Base-by-base conservation (phyloP, 345 rosid species). In the Gossypium turneri region DNA sequence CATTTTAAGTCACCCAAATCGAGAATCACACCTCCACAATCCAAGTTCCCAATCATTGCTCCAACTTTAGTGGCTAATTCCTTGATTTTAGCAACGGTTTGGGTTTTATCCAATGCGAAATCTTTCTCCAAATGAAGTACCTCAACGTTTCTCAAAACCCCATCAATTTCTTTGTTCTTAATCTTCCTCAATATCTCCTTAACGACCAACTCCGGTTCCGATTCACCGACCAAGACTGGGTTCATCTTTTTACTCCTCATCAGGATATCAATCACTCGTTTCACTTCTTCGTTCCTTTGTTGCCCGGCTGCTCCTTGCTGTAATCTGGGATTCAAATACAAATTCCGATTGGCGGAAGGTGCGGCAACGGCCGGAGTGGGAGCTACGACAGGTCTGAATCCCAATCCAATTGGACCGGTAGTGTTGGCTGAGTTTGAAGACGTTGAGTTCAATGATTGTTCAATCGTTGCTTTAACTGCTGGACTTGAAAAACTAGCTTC, bases 401-500 rank as follows among this genome's bases (percentile, higher is more conserved):
- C 97, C 43, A 90, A 81, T 34, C 92, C 94, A 53, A 86, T 82
- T 29, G 88, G 44, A 45, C 77, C 38, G 0, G 73, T 24, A 0
- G 87, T 78, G 72, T 76, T 88, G 19, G 84, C 48, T 11, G 84
- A 47, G 24, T 82, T 74, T 9, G 89, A 73, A 74, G 56, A 71
- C 43, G 88, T 9, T 2, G 88, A 73, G 82, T 78, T 88, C 58
- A 95, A 20, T 38, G 98, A 91, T 71, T 91, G 97, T 81, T 95
- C 99, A 71, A 95, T 91, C 22, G 94, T 88, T 58, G 97, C 87
- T 74, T 93, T 95, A 17, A 95, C 99, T 1, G 97, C 93, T 0
- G 98, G 97, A 70, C 99, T 95, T 3, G 98, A 95, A 82, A 93
- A 95, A 79, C 99, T 90, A 27, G 99, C 99, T 52, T 95, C 99